Percentiles rank a stretch among this genome's conserved stretches.
These are phyloP conservation scores for Botrytis tulipae DNA, from an alignment of 2,329 filamentous ascomycete genomes.

Conservation along the genomic window DNA sequence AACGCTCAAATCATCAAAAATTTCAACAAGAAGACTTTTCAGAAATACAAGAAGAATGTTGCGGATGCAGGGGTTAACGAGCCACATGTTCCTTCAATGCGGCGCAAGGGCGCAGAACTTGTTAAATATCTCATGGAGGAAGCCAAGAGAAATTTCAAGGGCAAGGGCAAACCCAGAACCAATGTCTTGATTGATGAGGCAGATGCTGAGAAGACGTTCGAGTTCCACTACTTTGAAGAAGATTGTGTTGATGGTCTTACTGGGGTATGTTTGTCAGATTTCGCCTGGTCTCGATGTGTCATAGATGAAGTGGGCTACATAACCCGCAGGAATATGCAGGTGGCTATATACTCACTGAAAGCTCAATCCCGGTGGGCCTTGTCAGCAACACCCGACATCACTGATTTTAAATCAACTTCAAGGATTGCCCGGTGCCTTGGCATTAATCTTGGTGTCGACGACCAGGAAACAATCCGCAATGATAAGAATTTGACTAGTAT, in stretches of 20 bases:
- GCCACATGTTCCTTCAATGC: neutral
- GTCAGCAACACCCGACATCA: slow-evolving; percentile 7
- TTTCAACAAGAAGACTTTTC: neutral
- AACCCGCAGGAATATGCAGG: neutral
- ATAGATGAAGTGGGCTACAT: slow-evolving; percentile 6
- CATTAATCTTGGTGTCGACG: slow-evolving; percentile 3
- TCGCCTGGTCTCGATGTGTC: neutral
- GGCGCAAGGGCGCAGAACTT: neutral
- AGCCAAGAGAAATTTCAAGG: neutral
- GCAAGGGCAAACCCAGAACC: neutral
- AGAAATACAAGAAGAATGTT: neutral
- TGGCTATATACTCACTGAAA: neutral
- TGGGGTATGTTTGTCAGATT: neutral
- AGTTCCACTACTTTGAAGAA: neutral
- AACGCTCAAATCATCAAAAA: neutral
- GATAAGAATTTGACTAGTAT: slow-evolving; percentile 1
- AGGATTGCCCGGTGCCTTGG: slow-evolving; percentile 5
- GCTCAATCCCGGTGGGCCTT: slow-evolving; percentile 14
- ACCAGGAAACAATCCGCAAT: slow-evolving; percentile 1
- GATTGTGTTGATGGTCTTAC: neutral
- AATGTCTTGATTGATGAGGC: neutral
- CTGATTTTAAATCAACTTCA: neutral
- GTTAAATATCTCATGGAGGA: neutral
- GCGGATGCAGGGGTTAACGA: neutral
- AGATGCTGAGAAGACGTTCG: neutral